These are phyloP conservation scores for Fusarium tuaranense DNA, from an alignment of 2,329 filamentous ascomycete genomes.

Conservation along the genomic window DNA sequence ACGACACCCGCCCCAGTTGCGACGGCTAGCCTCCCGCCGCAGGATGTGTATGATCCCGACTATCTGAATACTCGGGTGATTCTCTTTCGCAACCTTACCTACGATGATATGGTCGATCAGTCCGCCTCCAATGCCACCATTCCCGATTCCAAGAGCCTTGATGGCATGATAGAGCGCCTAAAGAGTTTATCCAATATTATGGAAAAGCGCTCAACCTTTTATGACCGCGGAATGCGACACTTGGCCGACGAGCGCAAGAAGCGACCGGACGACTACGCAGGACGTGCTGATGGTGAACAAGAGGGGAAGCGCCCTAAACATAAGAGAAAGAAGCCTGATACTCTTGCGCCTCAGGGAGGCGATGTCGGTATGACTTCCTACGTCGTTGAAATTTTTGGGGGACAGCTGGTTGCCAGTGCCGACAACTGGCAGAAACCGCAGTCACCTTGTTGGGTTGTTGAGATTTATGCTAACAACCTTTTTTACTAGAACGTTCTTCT, in stretches of 20 bases:
- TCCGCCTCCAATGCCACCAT: conserved; percentile 67
- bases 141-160: conserved; percentile 72
- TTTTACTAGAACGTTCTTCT: conserved; percentile 62
- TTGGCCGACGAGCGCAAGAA: conserved; percentile 75
- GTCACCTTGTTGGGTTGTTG: background rate
- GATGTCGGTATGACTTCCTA: conserved; percentile 45
- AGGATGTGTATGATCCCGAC: conserved; percentile 69
- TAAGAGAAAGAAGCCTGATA: conserved; percentile 82
- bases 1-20: conserved; percentile 70
- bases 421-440: conserved; percentile 11
- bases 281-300: conserved; percentile 61
- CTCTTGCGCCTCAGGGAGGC: conserved; percentile 63
- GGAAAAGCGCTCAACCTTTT: conserved; percentile 74
- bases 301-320: conserved; percentile 72
- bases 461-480: conserved; percentile 20
- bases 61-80: conserved; percentile 75
- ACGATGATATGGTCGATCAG: conserved; percentile 78
- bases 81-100: conserved; percentile 68
- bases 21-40: conserved; percentile 65
- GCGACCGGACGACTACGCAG: conserved; percentile 64
- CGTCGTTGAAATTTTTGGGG: background rate
- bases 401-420: conserved; percentile 8
- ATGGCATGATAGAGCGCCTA: conserved; percentile 73
- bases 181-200: conserved; percentile 74
- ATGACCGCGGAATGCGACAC: conserved; percentile 79